Conservation (phyloP, 2,329 filamentous ascomycete species). For the Fusarium coffeatum region DNA sequence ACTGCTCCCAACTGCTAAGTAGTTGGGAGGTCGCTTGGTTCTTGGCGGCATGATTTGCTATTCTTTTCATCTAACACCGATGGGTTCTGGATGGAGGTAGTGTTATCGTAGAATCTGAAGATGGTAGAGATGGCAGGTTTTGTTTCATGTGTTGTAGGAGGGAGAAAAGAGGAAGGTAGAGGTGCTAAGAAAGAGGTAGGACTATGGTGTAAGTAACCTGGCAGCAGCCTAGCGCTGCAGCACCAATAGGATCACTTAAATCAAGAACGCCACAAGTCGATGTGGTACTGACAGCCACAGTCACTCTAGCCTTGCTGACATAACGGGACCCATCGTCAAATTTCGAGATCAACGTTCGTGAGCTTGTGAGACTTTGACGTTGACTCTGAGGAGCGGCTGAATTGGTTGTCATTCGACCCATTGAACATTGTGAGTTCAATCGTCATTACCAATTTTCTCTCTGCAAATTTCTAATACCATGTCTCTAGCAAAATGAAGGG, state of each 20-base stretch:
- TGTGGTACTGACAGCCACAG: constrained; percentile 1
- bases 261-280: constrained; percentile 24
- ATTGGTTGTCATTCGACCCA: constrained; percentile 35
- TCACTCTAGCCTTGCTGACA: constrained; percentile 49
- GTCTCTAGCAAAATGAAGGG: constrained; percentile 49
- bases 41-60: constrained; percentile 21
- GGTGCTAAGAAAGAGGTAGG: constrained; percentile 32
- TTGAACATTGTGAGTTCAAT: constrained; percentile 37
- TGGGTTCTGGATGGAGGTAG: neutral
- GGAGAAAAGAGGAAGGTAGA: constrained; percentile 32
- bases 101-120: neutral
- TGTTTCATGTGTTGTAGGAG: constrained; percentile 23
- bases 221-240: constrained; percentile 38
- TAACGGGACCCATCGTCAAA: constrained; percentile 47
- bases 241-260: constrained; percentile 25
- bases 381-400: constrained; percentile 35
- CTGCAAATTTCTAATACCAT: constrained; percentile 12
- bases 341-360: constrained; percentile 45
- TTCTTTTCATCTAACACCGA: neutral
- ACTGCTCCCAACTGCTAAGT: constrained; percentile 39
- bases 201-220: constrained; percentile 1
- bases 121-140: constrained; percentile 9
- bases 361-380: constrained; percentile 37
- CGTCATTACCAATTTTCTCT: rapidly evolving
- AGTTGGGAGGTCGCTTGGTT: constrained; percentile 4